These are phyloP conservation scores for Mucor lusitanicus DNA, from an alignment of 371 early-diverging fungal species.

Conservation along the genomic window DNA sequence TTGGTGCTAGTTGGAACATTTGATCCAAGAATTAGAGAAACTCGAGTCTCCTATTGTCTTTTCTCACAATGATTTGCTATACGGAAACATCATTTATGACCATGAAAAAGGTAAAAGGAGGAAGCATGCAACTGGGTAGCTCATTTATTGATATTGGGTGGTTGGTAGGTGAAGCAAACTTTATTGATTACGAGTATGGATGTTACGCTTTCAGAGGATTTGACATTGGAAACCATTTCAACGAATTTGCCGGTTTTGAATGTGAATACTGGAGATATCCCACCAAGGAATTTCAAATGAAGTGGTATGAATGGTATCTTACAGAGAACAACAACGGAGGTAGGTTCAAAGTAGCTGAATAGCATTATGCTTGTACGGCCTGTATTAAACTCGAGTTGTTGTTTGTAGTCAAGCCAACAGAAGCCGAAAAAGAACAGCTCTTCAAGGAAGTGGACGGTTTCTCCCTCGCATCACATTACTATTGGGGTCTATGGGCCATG, in stretches of 20 bases:
- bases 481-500: slow-evolving; percentile 93
- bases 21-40: slow-evolving; percentile 58
- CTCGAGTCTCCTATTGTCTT: slow-evolving; percentile 84
- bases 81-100: slow-evolving; percentile 85
- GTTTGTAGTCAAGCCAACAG: slow-evolving; percentile 29
- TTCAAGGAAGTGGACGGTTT: slow-evolving; percentile 81
- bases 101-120: slow-evolving; percentile 52
- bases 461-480: slow-evolving; percentile 87
- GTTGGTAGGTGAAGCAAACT: slow-evolving; percentile 51
- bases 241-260: slow-evolving; percentile 93
- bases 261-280: slow-evolving; percentile 92
- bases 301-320: slow-evolving; percentile 74
- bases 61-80: slow-evolving; percentile 90
- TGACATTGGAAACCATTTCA: slow-evolving; percentile 95
- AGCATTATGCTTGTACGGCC: neutral
- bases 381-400: neutral
- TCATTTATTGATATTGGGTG: neutral
- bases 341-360: slow-evolving; percentile 18
- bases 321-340: slow-evolving; percentile 39
- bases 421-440: slow-evolving; percentile 61
- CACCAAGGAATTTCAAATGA: slow-evolving; percentile 61
- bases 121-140: neutral
- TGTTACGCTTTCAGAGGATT: slow-evolving; percentile 83
- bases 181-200: slow-evolving; percentile 97
- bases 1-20: slow-evolving; percentile 38